phyloP scores from a whole-genome alignment of 2,329 filamentous ascomycete species.

The Cladosporium oxysporum region DNA sequence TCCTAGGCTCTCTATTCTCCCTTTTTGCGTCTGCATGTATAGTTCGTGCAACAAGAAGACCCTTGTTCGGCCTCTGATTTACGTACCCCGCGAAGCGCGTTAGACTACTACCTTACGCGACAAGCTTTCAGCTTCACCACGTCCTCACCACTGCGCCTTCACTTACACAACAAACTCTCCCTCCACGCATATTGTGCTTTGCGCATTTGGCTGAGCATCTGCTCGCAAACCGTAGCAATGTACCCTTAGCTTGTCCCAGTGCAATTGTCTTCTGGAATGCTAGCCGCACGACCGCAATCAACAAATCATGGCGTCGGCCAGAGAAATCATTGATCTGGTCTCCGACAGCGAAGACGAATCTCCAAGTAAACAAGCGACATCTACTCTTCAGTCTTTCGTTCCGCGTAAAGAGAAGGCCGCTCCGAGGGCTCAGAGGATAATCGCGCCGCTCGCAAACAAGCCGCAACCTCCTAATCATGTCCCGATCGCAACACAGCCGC shows the following conservation, averaged over 20 bases:
- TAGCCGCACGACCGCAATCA: not conserved
- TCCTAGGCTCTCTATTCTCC: not conserved
- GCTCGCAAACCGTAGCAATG: not conserved
- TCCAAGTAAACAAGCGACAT: constrained; percentile 11
- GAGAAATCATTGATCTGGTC: constrained; percentile 17
- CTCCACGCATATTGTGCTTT: not conserved
- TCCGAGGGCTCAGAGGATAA: not conserved
- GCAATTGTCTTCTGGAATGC: not conserved
- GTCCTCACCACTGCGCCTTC: not conserved
- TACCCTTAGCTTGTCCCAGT: not conserved
- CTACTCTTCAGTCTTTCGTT: constrained; percentile 19
- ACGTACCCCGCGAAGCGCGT: not conserved
- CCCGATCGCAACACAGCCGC: not conserved
- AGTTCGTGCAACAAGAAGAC: not conserved
- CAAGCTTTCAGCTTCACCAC: not conserved
- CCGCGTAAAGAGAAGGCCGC: constrained; percentile 22
- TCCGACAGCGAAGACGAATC: constrained; percentile 21
- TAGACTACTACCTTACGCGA: not conserved
- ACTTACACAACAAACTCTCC: not conserved
- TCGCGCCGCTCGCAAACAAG: not conserved
- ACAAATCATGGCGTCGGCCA: not conserved
- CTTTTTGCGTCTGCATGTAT: not conserved
- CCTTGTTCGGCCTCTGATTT: not conserved
- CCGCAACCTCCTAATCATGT: not conserved
- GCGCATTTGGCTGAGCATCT: not conserved